Evolutionary conservation across 1,284 basidiomycete genomes (phyloP).

Genomic region (Moniliella sp.): DNA sequence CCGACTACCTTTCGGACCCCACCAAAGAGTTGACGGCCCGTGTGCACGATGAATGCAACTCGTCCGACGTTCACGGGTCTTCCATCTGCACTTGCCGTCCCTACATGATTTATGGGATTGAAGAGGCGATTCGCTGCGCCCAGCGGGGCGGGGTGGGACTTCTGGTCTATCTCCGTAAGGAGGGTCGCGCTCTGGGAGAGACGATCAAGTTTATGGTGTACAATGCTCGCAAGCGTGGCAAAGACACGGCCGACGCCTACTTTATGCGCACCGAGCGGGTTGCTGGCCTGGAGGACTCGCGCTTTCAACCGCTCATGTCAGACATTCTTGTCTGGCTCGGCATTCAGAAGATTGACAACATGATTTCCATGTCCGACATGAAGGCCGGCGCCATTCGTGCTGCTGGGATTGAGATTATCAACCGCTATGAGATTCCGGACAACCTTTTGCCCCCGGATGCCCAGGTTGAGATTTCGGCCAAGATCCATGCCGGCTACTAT

Average conservation of each 20-base stretch:
- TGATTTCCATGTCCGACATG: slow-evolving; percentile 83
- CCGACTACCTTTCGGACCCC: slow-evolving; percentile 19
- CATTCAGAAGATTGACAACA: slow-evolving; percentile 46
- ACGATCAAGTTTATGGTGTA: slow-evolving; percentile 51
- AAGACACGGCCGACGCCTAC: slow-evolving; percentile 74
- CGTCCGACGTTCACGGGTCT: slow-evolving; percentile 66
- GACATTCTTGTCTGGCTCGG: slow-evolving; percentile 53
- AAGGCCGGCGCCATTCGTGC: slow-evolving; percentile 66
- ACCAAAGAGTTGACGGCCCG: slow-evolving; percentile 60
- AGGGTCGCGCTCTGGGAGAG: slow-evolving; percentile 73
- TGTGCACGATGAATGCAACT: slow-evolving; percentile 79
- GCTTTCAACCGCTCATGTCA: slow-evolving; percentile 56
- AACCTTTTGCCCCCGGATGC: slow-evolving; percentile 12
- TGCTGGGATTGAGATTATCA: slow-evolving; percentile 61
- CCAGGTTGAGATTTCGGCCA: slow-evolving; percentile 11
- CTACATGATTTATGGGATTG: slow-evolving; percentile 74
- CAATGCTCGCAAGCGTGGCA: slow-evolving; percentile 79
- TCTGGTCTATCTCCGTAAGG: slow-evolving; percentile 82
- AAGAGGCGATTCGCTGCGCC: slow-evolving; percentile 65
- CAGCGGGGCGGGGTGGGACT: slow-evolving; percentile 76
- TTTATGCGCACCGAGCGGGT: slow-evolving; percentile 80
- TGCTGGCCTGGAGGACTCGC: slow-evolving; percentile 52
- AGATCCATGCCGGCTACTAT: slow-evolving; percentile 40
- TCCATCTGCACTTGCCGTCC: slow-evolving; percentile 75
- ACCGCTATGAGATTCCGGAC: slow-evolving; percentile 31